Conservation (phyloP, 257 asterid genomes). For the Penstemon newberryi region DNA sequence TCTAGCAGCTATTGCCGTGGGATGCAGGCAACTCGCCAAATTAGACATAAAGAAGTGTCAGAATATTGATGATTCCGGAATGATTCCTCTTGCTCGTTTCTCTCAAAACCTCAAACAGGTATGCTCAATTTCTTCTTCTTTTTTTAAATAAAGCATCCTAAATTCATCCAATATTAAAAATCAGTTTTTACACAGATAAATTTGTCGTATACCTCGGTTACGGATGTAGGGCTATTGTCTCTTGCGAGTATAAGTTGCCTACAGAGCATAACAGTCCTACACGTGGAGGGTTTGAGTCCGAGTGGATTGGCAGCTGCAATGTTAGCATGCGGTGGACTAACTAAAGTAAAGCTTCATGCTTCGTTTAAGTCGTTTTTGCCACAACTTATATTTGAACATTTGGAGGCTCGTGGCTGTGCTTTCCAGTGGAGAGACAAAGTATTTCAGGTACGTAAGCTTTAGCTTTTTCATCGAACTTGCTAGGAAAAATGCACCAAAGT, state of each 20-base stretch:
- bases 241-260: slow-evolving; percentile 77
- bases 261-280: slow-evolving; percentile 72
- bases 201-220: slow-evolving; percentile 76
- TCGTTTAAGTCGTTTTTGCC: slow-evolving; percentile 65
- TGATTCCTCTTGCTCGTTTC: slow-evolving; percentile 72
- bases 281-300: slow-evolving; percentile 59
- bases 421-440: slow-evolving; percentile 76
- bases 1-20: slow-evolving; percentile 64
- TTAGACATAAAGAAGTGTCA: slow-evolving; percentile 78
- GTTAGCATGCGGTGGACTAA: slow-evolving; percentile 76
- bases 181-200: slow-evolving; percentile 50
- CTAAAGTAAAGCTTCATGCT: slow-evolving; percentile 74
- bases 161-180: no score
- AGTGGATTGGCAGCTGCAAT: slow-evolving; percentile 68
- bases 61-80: slow-evolving; percentile 69
- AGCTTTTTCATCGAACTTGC: background rate
- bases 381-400: slow-evolving; percentile 49
- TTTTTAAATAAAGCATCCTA: no score
- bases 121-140: background rate
- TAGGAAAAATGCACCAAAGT: background rate
- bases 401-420: slow-evolving; percentile 80
- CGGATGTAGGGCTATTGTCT: slow-evolving; percentile 70
- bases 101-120: slow-evolving; percentile 90
- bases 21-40: slow-evolving; percentile 68
- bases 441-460: slow-evolving; percentile 50